A percentile compares a stretch with the other conserved stretches of the same genome.
Evolutionary conservation across 495 filamentous ascomycete genomes (phyloP).

Genomic region (Hyaloscypha hepaticicola): DNA sequence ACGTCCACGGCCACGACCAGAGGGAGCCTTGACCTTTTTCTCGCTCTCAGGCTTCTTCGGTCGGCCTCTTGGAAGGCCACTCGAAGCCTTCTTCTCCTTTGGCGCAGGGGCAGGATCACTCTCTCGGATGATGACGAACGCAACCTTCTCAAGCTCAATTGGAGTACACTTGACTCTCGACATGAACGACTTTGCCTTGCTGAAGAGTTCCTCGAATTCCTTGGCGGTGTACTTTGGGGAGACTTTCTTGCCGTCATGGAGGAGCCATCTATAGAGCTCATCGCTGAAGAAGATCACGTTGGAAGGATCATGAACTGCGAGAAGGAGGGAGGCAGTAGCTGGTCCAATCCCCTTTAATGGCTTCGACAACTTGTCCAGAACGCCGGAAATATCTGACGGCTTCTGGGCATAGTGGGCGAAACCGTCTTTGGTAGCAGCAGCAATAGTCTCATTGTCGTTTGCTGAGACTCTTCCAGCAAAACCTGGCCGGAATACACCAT

Average conservation of each 20-base stretch:
- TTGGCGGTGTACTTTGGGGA: slow-evolving; percentile 58
- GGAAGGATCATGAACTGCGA: slow-evolving; percentile 57
- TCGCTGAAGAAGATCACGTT: slow-evolving; percentile 74
- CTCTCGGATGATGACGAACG: slow-evolving; percentile 57
- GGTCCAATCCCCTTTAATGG: slow-evolving; percentile 63
- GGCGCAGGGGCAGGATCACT: slow-evolving; percentile 23
- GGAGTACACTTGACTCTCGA: slow-evolving; percentile 53
- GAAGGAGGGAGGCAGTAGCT: slow-evolving; percentile 70
- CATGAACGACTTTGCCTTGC: slow-evolving; percentile 43
- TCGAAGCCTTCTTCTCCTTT: slow-evolving; percentile 20
- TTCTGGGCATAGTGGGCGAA: slow-evolving; percentile 43
- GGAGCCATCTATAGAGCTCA: slow-evolving; percentile 69
- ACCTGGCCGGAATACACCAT: slow-evolving; percentile 68
- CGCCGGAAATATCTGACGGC: slow-evolving; percentile 41
- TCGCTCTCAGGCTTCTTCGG: slow-evolving; percentile 24
- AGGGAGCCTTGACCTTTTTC: slow-evolving; percentile 27
- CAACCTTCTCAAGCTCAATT: slow-evolving; percentile 65
- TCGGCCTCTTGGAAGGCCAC: slow-evolving; percentile 25
- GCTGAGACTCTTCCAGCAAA: slow-evolving; percentile 63
- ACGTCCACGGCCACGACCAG: slow-evolving; percentile 24
- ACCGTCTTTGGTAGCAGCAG: slow-evolving; percentile 47
- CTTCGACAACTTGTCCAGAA: slow-evolving; percentile 49
- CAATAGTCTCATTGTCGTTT: slow-evolving; percentile 49
- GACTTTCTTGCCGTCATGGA: slow-evolving; percentile 43
- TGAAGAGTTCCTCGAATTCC: slow-evolving; percentile 59